Percentiles rank a stretch among this genome's conserved stretches.
Evolutionary conservation across 2,329 filamentous ascomycete species (phyloP).

Genomic region (Talaromyces sp.): DNA sequence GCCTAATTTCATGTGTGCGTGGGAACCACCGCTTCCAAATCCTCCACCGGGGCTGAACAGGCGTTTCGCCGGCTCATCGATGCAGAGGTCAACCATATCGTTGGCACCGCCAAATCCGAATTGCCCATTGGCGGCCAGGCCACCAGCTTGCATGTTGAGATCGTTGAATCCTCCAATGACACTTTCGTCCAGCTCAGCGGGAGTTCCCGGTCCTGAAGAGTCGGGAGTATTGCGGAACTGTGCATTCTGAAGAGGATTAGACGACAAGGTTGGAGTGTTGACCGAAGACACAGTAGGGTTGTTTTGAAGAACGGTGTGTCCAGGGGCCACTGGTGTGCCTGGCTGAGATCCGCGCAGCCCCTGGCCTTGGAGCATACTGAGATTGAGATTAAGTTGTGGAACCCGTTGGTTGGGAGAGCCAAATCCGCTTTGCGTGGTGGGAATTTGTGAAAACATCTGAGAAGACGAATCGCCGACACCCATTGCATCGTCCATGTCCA

Average conservation of each 20-base stretch:
- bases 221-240: conserved; percentile 56
- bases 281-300: conserved; percentile 97
- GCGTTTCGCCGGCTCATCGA: conserved; percentile 92
- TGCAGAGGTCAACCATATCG: conserved; percentile 59
- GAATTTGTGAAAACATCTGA: conserved; percentile 51
- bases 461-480: conserved; percentile 42
- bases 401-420: conserved; percentile 51
- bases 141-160: conserved; percentile 51
- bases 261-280: conserved; percentile 86
- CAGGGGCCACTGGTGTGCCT: conserved; percentile 72
- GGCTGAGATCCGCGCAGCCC: conserved; percentile 82
- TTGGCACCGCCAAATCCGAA: conserved; percentile 44
- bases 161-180: conserved; percentile 61
- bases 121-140: conserved; percentile 39
- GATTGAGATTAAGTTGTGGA: conserved; percentile 76
- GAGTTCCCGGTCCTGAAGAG: conserved; percentile 65
- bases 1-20: conserved; percentile 70
- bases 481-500: conserved; percentile 90
- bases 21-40: conserved; percentile 55
- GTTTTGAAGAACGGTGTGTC: conserved; percentile 69
- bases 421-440: conserved; percentile 56
- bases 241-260: conserved; percentile 62
- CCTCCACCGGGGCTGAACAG: conserved; percentile 81
- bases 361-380: conserved; percentile 70
- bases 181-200: conserved; percentile 70